Evolutionary conservation across 75 land plant genomes (phyloP).

Genomic region (Sequoiadendron giganteum): DNA sequence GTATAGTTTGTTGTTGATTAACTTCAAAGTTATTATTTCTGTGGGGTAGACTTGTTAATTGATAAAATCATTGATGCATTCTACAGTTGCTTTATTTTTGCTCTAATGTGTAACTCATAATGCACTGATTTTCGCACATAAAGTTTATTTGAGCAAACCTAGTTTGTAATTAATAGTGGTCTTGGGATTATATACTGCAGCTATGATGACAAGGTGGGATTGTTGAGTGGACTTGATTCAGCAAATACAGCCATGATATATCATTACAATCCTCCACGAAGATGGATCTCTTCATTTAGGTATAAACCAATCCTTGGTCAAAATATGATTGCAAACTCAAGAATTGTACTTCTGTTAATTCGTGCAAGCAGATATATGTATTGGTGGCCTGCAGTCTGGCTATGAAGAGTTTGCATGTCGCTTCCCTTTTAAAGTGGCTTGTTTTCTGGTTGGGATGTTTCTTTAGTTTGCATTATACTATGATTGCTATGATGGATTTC

Average conservation of each 20-base stretch:
- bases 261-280: conserved; percentile 53
- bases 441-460: neutral
- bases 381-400: neutral
- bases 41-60: neutral
- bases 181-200: conserved; percentile 26
- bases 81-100: neutral
- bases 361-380: neutral
- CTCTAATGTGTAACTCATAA: neutral
- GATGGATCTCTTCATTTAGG: conserved; percentile 80
- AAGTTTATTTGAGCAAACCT: neutral
- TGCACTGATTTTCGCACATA: neutral
- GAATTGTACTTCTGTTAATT: neutral
- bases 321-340: neutral
- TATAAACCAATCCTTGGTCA: conserved; percentile 12
- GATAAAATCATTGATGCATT: neutral
- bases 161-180: neutral
- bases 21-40: neutral
- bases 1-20: neutral
- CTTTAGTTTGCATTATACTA: neutral
- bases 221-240: conserved; percentile 34
- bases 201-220: conserved; percentile 50
- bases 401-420: neutral
- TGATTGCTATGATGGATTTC: neutral
- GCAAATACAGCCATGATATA: conserved; percentile 23
- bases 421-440: neutral